Base-by-base conservation (phyloP, 2,329 filamentous ascomycete species). In the Fusarium anguioides region DNA sequence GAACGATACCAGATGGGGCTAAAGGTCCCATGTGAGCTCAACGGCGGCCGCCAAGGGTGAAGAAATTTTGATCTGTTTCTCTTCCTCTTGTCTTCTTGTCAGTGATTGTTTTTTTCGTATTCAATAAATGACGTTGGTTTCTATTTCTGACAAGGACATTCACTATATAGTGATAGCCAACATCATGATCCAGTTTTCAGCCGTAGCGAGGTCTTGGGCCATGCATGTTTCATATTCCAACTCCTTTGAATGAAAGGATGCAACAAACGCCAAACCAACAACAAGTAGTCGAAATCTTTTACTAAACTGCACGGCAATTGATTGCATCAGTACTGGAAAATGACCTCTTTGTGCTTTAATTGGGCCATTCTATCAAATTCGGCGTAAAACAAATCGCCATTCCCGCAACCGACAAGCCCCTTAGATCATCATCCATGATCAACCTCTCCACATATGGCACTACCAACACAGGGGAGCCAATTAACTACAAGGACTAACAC, bases 1-100 rank as follows among this genome's bases (percentile, higher is more conserved):
- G 61, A 69, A 60, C 69, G 37, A 53, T 57, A 21, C 69, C 12
- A 12, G 68, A 72, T 37, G 17, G 41, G 46, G 45, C 37, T 56
- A 44, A 50, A 44, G 33, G 20, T 39, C 18, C 40, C 29, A 37
- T 49, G 47, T n/a, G 27, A 46, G 47, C 20, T 31, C 11, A 58
- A 50, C 42, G 51, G 63, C 37, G 21, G 46, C 39, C 40, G 51
- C 47, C 37, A 62, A 48, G 35, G 31, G 27, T 46, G 12, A 41
- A 17, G 58, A 63, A 46, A 50, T 24, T 35, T 52, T 51, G 33
- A 37, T 21, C n/a, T 60, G 26, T 35, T 42, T 31, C 18, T 23
- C 10, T n/a, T n/a, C n/a, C n/a, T n/a, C n/a, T n/a, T n/a, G n/a
- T n/a, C n/a, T n/a, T n/a, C n/a, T 14, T 39, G 41, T 29, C 33